Evolutionary conservation across 2,329 filamentous ascomycete species (phyloP).

Genomic region (Trichophyton mentagrophytes): DNA sequence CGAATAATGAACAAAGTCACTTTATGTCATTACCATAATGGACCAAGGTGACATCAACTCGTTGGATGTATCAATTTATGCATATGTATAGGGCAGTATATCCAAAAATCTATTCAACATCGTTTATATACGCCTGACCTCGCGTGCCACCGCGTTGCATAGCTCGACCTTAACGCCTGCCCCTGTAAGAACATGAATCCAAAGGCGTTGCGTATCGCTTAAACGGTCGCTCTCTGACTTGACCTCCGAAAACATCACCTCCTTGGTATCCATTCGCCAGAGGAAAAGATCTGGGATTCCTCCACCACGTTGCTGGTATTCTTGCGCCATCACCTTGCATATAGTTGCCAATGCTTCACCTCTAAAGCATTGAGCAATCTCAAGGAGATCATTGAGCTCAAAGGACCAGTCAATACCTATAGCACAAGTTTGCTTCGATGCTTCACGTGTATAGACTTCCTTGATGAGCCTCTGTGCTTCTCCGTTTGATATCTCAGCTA

Average conservation of each 20-base stretch:
- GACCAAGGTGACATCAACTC: background rate
- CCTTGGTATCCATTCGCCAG: slow-evolving; percentile 52
- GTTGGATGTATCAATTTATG: too few relatives aligned
- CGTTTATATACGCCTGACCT: slow-evolving; percentile 30
- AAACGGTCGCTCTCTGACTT: slow-evolving; percentile 83
- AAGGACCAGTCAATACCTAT: slow-evolving; percentile 89
- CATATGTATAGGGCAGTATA: background rate
- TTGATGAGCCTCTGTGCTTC: slow-evolving; percentile 54
- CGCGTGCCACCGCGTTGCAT: slow-evolving; percentile 51
- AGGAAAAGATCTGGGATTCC: slow-evolving; percentile 88
- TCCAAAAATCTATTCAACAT: background rate
- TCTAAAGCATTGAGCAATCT: slow-evolving; percentile 66
- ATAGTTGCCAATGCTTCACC: slow-evolving; percentile 69
- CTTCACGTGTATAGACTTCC: slow-evolving; percentile 54
- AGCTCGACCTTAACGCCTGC: slow-evolving; percentile 79
- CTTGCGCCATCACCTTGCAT: slow-evolving; percentile 90
- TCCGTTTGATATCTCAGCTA: slow-evolving; percentile 80
- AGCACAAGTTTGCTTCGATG: slow-evolving; percentile 64
- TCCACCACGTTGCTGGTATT: slow-evolving; percentile 74
- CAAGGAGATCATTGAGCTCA: slow-evolving; percentile 60
- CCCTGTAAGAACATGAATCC: slow-evolving; percentile 84
- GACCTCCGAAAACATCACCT: slow-evolving; percentile 67
- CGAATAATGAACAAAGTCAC: background rate
- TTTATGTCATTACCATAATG: background rate
- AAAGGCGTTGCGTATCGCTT: slow-evolving; percentile 89